These are phyloP conservation scores for Panicum virgatum DNA, from an alignment of 202 grass and related monocot genomes.

Conservation along the genomic window DNA sequence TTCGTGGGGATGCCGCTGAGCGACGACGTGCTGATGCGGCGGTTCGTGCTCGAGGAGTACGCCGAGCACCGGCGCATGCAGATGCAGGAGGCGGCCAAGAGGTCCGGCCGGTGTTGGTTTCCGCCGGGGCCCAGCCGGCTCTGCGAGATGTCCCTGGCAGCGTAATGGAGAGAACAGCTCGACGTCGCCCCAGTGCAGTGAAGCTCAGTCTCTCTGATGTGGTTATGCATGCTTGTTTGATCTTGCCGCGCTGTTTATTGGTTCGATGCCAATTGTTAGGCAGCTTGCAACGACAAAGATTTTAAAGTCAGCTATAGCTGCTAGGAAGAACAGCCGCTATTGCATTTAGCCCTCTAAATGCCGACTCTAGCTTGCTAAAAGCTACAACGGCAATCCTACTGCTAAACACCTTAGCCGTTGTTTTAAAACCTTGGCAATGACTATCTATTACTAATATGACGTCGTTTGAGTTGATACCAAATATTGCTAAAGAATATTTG, in stretches of 20 bases:
- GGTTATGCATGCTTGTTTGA: neutral
- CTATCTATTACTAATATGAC: neutral
- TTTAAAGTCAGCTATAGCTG: too few relatives aligned
- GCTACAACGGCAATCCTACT: too few relatives aligned
- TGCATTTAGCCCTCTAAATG: too few relatives aligned
- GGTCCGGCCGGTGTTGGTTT: slow-evolving; percentile 11
- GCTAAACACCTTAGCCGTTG: too few relatives aligned
- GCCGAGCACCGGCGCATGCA: slow-evolving; percentile 27
- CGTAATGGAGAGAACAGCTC: neutral
- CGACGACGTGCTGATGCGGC: slow-evolving; percentile 40
- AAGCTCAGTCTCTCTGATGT: neutral
- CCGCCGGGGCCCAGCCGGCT: slow-evolving; percentile 54
- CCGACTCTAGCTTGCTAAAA: too few relatives aligned
- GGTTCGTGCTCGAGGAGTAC: slow-evolving; percentile 50
- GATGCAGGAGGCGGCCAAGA: slow-evolving; percentile 35
- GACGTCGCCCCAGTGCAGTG: neutral
- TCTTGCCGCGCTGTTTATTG: neutral
- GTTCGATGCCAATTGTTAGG: neutral
- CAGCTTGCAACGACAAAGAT: neutral
- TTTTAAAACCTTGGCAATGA: too few relatives aligned
- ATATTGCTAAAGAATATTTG: neutral
- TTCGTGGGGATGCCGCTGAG: slow-evolving; percentile 32
- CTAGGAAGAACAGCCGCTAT: too few relatives aligned
- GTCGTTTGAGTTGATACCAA: too few relatives aligned
- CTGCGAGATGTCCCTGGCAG: slow-evolving; percentile 50